Percentiles rank a stretch among this genome's conserved stretches.
Evolutionary conservation across 257 asterid genomes (phyloP).

Genomic region (Thymus mandschuricus): DNA sequence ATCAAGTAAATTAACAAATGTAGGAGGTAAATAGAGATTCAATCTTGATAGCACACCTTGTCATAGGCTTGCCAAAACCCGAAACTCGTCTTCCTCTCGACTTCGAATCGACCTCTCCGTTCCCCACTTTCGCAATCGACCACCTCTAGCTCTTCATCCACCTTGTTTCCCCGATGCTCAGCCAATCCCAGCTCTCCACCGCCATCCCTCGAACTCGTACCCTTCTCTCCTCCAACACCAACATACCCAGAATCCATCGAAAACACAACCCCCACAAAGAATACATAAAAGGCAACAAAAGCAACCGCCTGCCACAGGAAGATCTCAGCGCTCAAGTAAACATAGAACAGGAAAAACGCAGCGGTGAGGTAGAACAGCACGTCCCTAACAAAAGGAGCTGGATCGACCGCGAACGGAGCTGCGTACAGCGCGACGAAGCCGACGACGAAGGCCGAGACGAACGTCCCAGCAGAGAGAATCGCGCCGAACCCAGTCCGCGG

Average conservation of each 20-base stretch:
- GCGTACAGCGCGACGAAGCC: slow-evolving; percentile 91
- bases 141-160: slow-evolving; percentile 34
- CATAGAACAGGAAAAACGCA: slow-evolving; percentile 78
- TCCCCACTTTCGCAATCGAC: slow-evolving; percentile 65
- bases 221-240: slow-evolving; percentile 40
- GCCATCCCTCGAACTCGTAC: slow-evolving; percentile 32
- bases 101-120: slow-evolving; percentile 34
- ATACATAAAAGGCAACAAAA: slow-evolving; percentile 83
- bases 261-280: slow-evolving; percentile 90
- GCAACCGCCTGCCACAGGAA: slow-evolving; percentile 97
- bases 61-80: slow-evolving; percentile 44
- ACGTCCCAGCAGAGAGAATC: slow-evolving; percentile 94
- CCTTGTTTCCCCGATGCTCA: slow-evolving; percentile 32
- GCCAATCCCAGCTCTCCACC: slow-evolving; percentile 43
- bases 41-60: slow-evolving; percentile 51
- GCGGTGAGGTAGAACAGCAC: slow-evolving; percentile 85
- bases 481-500: slow-evolving; percentile 94
- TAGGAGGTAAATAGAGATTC: slow-evolving; percentile 15
- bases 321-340: slow-evolving; percentile 96
- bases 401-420: slow-evolving; percentile 85
- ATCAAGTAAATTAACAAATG: slow-evolving; percentile 13
- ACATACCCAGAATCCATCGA: slow-evolving; percentile 80
- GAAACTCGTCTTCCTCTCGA: slow-evolving; percentile 29
- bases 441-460: slow-evolving; percentile 91
- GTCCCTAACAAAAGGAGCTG: slow-evolving; percentile 87